Evolutionary conservation across 1,284 basidiomycete genomes (phyloP), one percentile per base, ranked within the genome.

Genomic region (Pseudozyma thailandica): DNA sequence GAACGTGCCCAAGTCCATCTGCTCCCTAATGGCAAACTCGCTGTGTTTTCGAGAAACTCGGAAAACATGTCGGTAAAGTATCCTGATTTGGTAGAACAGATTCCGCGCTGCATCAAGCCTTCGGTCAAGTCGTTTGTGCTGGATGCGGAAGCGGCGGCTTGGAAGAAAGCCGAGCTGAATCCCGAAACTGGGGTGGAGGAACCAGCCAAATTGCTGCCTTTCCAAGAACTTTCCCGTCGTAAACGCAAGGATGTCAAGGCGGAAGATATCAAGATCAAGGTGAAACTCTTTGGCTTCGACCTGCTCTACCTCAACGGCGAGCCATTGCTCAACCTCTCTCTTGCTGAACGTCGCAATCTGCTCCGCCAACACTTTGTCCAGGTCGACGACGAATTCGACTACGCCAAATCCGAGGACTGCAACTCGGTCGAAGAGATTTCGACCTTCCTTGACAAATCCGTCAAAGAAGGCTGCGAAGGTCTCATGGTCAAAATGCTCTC

Each of bases 21-120:
- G 8, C 57, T 72, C 6, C 39, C 49, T 2, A 31, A 56, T 15
- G 72, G 73, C 12, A 53, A 55, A 39, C 88, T 98, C 30, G 87
- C 88, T 13, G 90, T 99, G 35, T 99, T 98, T 84, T 95, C 92
- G 83, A 87, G 96, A 49, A 99, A 99, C 84, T 96, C 93, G 31
- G 96, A 99, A 83, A 93, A 99, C 81, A 99, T 98, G 96, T 94
- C 92, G 82, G 94, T 94, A 81, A 99, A 98, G 83, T 98, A 98
- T 84, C 96, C 95, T 0, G 96, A 99, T 85, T 86, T 99, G 15
- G 89, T 98, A 16, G 92, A 93, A 75, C 94, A 98, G 80, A 86
- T 98, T 30, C 93, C 94, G 1, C 87, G 88, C 45, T 94, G 73
- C 54, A 65, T 80, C 80, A 87, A 73, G 38, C 72, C 90, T 5